These are phyloP conservation scores for Castanea sativa DNA, from an alignment of 306 rosid species.

Conservation along the genomic window DNA sequence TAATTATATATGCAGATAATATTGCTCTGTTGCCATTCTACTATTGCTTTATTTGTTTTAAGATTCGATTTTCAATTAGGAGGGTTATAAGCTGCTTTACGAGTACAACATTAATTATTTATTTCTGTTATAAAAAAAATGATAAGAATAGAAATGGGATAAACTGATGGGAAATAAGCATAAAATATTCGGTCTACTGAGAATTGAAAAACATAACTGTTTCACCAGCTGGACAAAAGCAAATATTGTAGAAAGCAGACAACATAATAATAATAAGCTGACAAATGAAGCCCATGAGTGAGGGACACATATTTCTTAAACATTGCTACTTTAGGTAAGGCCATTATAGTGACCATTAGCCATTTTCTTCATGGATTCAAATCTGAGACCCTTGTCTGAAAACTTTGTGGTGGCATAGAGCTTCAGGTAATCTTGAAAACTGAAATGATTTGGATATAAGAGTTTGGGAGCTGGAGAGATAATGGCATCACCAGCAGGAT, in stretches of 20 bases:
- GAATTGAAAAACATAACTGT: neutral
- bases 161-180: neutral
- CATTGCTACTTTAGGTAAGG: constrained; percentile 11
- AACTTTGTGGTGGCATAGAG: constrained; percentile 76
- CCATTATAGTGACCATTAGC: constrained; percentile 28
- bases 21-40: neutral
- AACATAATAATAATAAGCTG: neutral
- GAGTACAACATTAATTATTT: neutral
- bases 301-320: neutral
- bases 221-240: neutral
- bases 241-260: neutral
- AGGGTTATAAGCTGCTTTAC: neutral
- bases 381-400: constrained; percentile 62
- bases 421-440: constrained; percentile 68
- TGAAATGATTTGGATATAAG: constrained; percentile 50
- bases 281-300: neutral
- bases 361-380: constrained; percentile 58
- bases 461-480: constrained; percentile 65
- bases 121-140: neutral
- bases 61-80: neutral
- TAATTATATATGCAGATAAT: neutral
- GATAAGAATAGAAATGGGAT: neutral
- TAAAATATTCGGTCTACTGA: neutral
- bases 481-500: constrained; percentile 63
- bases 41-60: neutral